Percentiles rank a stretch among this genome's conserved stretches.
Conservation (phyloP, 805 yeast genomes). For the Cyberlindnera lachancei region DNA sequence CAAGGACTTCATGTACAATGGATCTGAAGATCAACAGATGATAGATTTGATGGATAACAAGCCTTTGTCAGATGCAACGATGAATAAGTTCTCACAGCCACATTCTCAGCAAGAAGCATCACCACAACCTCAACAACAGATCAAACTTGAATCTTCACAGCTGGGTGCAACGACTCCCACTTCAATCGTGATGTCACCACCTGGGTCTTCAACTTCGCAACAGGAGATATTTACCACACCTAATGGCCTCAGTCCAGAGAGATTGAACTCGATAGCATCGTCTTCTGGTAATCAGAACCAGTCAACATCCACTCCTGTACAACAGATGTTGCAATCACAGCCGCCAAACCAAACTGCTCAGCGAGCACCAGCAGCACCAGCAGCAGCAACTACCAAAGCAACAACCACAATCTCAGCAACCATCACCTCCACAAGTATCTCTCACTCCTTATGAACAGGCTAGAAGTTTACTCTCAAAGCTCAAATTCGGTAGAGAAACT, state of each 20-base stretch:
- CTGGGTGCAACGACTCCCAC: slow-evolving; percentile 15
- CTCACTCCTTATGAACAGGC: slow-evolving; percentile 17
- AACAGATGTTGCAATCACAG: too few relatives aligned
- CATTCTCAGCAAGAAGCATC: not conserved
- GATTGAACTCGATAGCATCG: not conserved
- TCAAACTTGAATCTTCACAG: too few relatives aligned
- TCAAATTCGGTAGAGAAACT: slow-evolving; percentile 21
- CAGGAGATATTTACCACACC: slow-evolving; percentile 15
- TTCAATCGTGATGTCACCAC: slow-evolving; percentile 6
- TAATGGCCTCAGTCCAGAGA: slow-evolving; percentile 5
- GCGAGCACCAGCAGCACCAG: not conserved
- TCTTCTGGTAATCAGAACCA: too few relatives aligned
- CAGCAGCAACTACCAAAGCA: not conserved
- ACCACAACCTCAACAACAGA: not conserved
- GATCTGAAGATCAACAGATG: not conserved
- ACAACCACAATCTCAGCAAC: slow-evolving; percentile 1
- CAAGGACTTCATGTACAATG: slow-evolving; percentile 16
- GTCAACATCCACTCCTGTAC: too few relatives aligned
- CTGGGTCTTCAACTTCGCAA: slow-evolving; percentile 2
- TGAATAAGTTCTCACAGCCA: not conserved
- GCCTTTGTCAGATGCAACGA: not conserved
- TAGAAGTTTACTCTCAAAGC: slow-evolving; percentile 16
- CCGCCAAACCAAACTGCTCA: not conserved
- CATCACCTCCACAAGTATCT: not conserved
- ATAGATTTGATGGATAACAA: not conserved